Conservation (phyloP, 331 rosid species). For the Quercus tomentella region DNA sequence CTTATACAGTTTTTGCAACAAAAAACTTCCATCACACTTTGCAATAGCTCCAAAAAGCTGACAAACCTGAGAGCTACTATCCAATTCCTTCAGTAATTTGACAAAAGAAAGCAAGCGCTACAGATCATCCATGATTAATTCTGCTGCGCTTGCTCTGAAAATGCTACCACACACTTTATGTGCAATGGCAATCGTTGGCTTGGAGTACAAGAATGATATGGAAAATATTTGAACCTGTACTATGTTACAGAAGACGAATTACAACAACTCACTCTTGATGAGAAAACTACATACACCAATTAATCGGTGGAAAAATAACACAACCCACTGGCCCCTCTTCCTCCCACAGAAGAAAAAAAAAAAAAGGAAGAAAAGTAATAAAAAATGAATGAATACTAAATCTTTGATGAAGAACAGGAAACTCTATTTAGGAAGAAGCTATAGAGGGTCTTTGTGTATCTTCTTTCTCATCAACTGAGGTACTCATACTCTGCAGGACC, state of each 20-base stretch:
- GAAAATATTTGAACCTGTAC: slow-evolving; percentile 10
- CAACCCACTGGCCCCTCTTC: slow-evolving; percentile 19
- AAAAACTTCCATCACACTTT: too few relatives aligned
- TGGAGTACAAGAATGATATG: slow-evolving; percentile 14
- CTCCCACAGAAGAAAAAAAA: slow-evolving; percentile 13
- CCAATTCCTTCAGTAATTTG: too few relatives aligned
- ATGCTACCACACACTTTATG: too few relatives aligned
- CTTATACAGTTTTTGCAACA: too few relatives aligned
- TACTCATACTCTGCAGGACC: slow-evolving; percentile 19
- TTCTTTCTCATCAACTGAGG: slow-evolving; percentile 28
- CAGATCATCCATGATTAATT: too few relatives aligned
- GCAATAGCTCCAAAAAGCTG: too few relatives aligned
- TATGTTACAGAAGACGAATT: background rate
- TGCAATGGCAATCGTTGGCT: background rate
- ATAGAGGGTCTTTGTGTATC: slow-evolving; percentile 26
- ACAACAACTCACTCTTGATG: slow-evolving; percentile 4
- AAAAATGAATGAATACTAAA: slow-evolving; percentile 16
- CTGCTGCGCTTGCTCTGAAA: too few relatives aligned
- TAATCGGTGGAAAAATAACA: background rate
- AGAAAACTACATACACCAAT: slow-evolving; percentile 31
- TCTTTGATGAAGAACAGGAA: slow-evolving; percentile 6
- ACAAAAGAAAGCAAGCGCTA: too few relatives aligned
- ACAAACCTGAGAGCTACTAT: too few relatives aligned
- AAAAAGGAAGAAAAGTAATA: background rate
- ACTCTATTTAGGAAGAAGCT: slow-evolving; percentile 29